Conservation (phyloP, 805 yeast genomes). For the Candida nanaspora region DNA sequence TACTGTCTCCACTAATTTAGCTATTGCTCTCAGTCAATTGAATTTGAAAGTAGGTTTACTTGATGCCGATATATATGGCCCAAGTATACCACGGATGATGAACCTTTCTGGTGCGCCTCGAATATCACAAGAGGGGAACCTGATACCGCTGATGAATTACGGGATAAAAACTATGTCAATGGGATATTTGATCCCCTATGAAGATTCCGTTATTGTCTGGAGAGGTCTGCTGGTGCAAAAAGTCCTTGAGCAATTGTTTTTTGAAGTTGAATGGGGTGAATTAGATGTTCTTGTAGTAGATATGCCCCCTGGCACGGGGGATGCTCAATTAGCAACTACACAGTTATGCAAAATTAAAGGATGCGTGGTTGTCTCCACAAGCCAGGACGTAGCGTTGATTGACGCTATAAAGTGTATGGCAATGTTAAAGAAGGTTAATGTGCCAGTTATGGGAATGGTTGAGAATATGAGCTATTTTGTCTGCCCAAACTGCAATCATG, state of each 20-base stretch:
- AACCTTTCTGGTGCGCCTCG: conserved; percentile 68
- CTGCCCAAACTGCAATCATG: conserved; percentile 73
- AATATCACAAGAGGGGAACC: conserved; percentile 39
- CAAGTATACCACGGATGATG: conserved; percentile 69
- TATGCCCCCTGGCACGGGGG: conserved; percentile 93
- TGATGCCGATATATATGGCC: conserved; percentile 83
- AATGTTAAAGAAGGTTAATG: conserved; percentile 65
- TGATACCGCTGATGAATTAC: conserved; percentile 62
- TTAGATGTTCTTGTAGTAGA: conserved; percentile 69
- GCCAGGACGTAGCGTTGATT: conserved; percentile 76
- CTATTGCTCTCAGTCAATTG: conserved; percentile 46
- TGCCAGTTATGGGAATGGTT: conserved; percentile 69
- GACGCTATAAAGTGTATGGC: conserved; percentile 78
- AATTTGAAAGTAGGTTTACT: conserved; percentile 61
- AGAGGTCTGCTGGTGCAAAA: conserved; percentile 83
- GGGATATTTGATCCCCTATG: conserved; percentile 69
- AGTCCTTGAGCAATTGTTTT: conserved; percentile 76
- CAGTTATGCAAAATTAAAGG: conserved; percentile 75
- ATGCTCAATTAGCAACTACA: conserved; percentile 74
- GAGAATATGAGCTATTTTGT: conserved; percentile 75
- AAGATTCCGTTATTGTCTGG: conserved; percentile 73
- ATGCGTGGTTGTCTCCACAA: conserved; percentile 76
- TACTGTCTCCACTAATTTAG: conserved; percentile 64
- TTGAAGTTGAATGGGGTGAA: conserved; percentile 67
- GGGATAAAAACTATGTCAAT: conserved; percentile 84